These are phyloP conservation scores for Piper betle DNA, from an alignment of 164 flowering plant genomes.

Conservation along the genomic window DNA sequence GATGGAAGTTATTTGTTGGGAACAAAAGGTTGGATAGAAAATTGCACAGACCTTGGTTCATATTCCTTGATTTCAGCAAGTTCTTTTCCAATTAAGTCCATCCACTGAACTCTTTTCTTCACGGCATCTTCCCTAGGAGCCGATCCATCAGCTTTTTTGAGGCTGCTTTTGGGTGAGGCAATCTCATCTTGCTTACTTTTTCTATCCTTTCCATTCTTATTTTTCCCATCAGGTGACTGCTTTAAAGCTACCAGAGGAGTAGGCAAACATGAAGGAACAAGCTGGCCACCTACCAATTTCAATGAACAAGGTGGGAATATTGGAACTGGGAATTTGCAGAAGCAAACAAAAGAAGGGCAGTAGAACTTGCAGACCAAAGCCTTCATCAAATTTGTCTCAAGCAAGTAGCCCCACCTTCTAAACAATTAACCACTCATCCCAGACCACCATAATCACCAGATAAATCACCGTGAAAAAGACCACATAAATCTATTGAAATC, in stretches of 20 bases:
- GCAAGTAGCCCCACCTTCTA: neutral
- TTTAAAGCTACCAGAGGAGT: neutral
- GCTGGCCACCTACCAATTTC: constrained; percentile 44
- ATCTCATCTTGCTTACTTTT: constrained; percentile 11
- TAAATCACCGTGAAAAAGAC: no score
- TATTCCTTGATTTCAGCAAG: constrained; percentile 68
- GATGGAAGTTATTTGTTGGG: neutral
- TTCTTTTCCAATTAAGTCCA: constrained; percentile 55
- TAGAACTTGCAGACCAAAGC: constrained; percentile 58
- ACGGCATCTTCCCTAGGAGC: constrained; percentile 8
- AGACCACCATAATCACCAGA: neutral
- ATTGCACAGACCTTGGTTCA: constrained; percentile 40
- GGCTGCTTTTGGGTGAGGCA: constrained; percentile 23
- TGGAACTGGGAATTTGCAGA: constrained; percentile 58
- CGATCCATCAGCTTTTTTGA: constrained; percentile 16
- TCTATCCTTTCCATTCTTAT: constrained; percentile 11
- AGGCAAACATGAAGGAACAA: constrained; percentile 23
- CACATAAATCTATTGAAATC: no score
- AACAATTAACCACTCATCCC: neutral
- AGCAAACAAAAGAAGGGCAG: constrained; percentile 62
- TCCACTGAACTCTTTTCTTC: constrained; percentile 62
- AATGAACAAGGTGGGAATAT: constrained; percentile 38
- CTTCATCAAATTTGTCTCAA: constrained; percentile 39
- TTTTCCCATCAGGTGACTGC: constrained; percentile 10
- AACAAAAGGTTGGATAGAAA: neutral